Evolutionary conservation across 371 early-diverging fungal genomes (phyloP).

Genomic region (Actinomucor elegans): DNA sequence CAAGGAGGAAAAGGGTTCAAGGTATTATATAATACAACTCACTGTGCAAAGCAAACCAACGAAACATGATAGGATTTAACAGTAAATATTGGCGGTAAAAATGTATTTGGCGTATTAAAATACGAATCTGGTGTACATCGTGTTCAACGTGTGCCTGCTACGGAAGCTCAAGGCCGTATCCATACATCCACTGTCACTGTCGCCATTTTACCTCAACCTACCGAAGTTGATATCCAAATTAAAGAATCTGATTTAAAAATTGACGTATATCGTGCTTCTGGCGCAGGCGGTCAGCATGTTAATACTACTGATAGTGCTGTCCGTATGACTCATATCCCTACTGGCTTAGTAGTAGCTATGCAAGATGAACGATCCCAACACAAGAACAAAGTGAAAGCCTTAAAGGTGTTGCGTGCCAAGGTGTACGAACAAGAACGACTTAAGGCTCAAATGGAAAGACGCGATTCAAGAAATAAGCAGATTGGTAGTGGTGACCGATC

Average conservation of each 20-base stretch:
- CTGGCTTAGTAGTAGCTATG: conserved; percentile 85
- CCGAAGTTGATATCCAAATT: conserved; percentile 72
- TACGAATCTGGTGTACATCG: conserved; percentile 84
- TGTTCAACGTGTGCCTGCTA: conserved; percentile 84
- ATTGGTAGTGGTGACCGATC: conserved; percentile 75
- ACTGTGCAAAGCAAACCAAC: too few species aligned
- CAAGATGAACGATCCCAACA: conserved; percentile 93
- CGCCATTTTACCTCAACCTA: conserved; percentile 79
- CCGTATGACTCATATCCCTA: conserved; percentile 90
- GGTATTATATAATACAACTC: too few species aligned
- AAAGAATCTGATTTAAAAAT: conserved; percentile 71
- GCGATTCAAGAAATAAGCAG: conserved; percentile 65
- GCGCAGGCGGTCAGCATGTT: conserved; percentile 91
- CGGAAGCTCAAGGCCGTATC: conserved; percentile 80
- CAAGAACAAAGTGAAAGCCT: conserved; percentile 86
- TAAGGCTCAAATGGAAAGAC: conserved; percentile 55
- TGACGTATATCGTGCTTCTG: conserved; percentile 79
- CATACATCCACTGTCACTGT: conserved; percentile 89
- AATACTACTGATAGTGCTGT: conserved; percentile 97
- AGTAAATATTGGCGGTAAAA: conserved; percentile 64
- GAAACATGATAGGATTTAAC: conserved; percentile 55
- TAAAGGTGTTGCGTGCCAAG: conserved; percentile 79
- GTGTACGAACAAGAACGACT: conserved; percentile 75
- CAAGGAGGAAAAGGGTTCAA: conserved; percentile 58
- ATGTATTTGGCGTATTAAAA: conserved; percentile 75